A percentile compares a stretch with the other conserved stretches of the same genome.
phyloP scores from a whole-genome alignment of 148 eudicot genomes.

The Nyssa sinensis region DNA sequence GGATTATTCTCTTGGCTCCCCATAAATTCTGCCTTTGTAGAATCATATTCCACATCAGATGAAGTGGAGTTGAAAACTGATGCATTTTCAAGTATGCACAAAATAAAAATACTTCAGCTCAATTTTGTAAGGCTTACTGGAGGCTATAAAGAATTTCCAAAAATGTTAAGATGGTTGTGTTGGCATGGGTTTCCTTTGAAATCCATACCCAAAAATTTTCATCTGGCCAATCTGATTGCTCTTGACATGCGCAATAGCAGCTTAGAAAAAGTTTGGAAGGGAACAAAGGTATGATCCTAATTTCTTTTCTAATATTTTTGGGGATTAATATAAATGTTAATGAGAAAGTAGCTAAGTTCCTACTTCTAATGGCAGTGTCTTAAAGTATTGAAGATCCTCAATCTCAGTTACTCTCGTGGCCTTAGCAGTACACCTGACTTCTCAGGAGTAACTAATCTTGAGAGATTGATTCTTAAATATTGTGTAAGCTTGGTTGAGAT shows the following conservation, averaged over 20 bases:
- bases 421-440: background rate
- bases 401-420: background rate
- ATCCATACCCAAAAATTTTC: background rate
- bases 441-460: background rate
- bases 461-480: background rate
- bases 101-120: background rate
- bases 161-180: background rate
- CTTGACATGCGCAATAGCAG: constrained; percentile 3
- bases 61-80: background rate
- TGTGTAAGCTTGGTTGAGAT: background rate
- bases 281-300: background rate
- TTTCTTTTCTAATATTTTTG: background rate
- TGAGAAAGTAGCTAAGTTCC: background rate
- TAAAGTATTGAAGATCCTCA: background rate
- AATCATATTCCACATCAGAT: too few relatives aligned
- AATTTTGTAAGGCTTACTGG: background rate
- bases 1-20: background rate
- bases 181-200: background rate
- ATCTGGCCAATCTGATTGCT: background rate
- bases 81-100: constrained; percentile 3
- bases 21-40: background rate
- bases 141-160: background rate
- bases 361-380: background rate
- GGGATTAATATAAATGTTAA: background rate
- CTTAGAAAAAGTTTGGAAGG: background rate